Conservation (phyloP, 1,284 basidiomycete genomes). For the Ustilago trichophora region DNA sequence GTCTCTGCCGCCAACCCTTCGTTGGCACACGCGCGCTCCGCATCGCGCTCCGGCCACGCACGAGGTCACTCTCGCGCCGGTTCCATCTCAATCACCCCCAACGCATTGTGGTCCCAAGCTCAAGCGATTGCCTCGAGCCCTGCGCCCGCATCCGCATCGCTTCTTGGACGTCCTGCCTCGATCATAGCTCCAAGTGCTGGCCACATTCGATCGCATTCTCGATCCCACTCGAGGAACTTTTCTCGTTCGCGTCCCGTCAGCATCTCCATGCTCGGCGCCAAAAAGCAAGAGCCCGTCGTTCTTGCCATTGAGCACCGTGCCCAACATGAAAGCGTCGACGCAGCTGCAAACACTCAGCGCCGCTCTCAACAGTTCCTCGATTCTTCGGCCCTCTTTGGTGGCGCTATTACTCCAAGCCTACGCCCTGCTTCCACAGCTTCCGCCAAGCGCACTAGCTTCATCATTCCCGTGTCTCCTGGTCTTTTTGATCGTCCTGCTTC, state of each 20-base stretch:
- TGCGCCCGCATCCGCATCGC: conserved; percentile 6
- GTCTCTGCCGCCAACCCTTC: background rate
- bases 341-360: conserved; percentile 1
- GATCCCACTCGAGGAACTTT: conserved; percentile 29
- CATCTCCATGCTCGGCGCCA: conserved; percentile 41
- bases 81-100: conserved; percentile 54
- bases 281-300: conserved; percentile 38
- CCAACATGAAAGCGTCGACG: conserved; percentile 1
- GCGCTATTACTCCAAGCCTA: background rate
- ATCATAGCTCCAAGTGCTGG: conserved; percentile 11
- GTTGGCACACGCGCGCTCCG: conserved; percentile 14
- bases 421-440: conserved; percentile 6
- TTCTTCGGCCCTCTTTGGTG: conserved; percentile 31
- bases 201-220: conserved; percentile 32
- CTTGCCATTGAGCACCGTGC: conserved; percentile 43
- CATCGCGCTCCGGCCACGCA: conserved; percentile 48
- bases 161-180: conserved; percentile 14
- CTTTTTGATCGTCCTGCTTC: conserved; percentile 21
- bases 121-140: conserved; percentile 11
- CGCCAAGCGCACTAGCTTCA: conserved; percentile 13
- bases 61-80: conserved; percentile 53
- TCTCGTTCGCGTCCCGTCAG: conserved; percentile 34
- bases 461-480: conserved; percentile 10
- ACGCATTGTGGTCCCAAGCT: conserved; percentile 27
- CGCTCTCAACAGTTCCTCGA: conserved; percentile 40